Evolutionary conservation across 768 basidiomycete genomes (phyloP), one percentile per base, ranked within the genome.

Genomic region (Myochromella boudieri): DNA sequence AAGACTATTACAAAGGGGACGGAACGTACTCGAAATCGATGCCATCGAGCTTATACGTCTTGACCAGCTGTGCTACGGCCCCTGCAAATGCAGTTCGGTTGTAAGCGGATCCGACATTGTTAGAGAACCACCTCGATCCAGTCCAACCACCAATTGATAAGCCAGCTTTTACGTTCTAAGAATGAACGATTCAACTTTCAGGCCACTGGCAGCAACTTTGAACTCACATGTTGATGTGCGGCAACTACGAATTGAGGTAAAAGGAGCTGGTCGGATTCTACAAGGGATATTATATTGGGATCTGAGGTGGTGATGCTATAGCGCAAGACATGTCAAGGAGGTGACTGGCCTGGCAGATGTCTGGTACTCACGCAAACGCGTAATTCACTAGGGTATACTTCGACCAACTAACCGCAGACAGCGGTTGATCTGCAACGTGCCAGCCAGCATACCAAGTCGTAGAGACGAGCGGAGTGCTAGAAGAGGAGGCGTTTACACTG

Each of bases 91-190:
- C 68, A 3, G 76, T 78, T 31, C 84, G 76, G 60, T 84, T 84
- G 22, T 64, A 53, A 0, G 74, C 54, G 6, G 76, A 79, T 24
- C 71, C 76, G 6, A 87, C 79, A 34, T 75, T 72, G 2, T 70
- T 67, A 36, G 85, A 87, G 67, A 78, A 88, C 63, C 72, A 85
- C 10, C 67, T 64, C 1, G 80, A 82, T 6, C 84, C 84, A 3
- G 72, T 76, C 83, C 83, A 87, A 10, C 85, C 86, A 37, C 85
- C 86, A 22, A 86, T 68, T 25, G 82, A 80, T 37, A 86, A 62
- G 34, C 78, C 57, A 1, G 84, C 78, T 51, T 76, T 69, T 3
- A 84, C 83, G 37, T 66, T 63, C 83, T 85, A 43, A 36, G 42
- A 40, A 34, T 6, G 39, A 12, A 14, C 8, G 12, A 38, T 28